Percentiles rank a stretch among this genome's conserved stretches.
Conservation (phyloP, 139 green algal genomes). For the Micromonas commoda region DNA sequence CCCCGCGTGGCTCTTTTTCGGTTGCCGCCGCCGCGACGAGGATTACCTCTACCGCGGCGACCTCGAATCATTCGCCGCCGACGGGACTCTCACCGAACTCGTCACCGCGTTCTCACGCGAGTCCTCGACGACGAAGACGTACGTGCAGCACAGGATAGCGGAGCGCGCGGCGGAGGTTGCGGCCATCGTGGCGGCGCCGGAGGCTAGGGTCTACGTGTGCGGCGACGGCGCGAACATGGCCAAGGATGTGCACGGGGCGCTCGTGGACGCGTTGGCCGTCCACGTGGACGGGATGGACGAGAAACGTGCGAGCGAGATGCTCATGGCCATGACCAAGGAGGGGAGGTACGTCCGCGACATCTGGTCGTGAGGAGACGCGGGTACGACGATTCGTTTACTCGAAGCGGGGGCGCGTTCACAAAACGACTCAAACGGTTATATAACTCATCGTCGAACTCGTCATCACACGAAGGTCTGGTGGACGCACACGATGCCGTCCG, state of each 20-base stretch:
- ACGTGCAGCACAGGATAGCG: conserved; percentile 85
- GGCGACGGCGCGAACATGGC: conserved; percentile 84
- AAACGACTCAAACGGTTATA: too few relatives aligned
- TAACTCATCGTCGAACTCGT: too few relatives aligned
- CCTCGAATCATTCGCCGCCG: conserved; percentile 51
- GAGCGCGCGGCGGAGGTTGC: conserved; percentile 50
- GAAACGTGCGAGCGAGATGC: conserved; percentile 32
- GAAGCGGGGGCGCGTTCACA: too few relatives aligned
- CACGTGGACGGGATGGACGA: conserved; percentile 43
- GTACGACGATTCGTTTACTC: neutral
- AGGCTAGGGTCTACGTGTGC: conserved; percentile 28
- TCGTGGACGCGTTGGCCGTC: conserved; percentile 51
- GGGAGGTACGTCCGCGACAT: conserved; percentile 79
- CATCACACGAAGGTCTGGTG: too few relatives aligned
- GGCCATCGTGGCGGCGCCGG: neutral
- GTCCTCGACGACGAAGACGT: conserved; percentile 54
- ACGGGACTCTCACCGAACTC: conserved; percentile 66
- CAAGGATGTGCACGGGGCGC: conserved; percentile 78
- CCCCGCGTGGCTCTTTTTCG: conserved; percentile 74
- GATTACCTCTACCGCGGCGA: conserved; percentile 78
- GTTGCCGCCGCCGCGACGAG: conserved; percentile 63
- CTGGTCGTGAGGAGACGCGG: conserved; percentile 57
- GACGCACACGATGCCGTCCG: too few relatives aligned
- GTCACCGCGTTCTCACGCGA: conserved; percentile 70
- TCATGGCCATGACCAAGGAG: conserved; percentile 57